These are phyloP conservation scores for Neocallimastix lanati DNA, from an alignment of 192 early-diverging fungal genomes.

Conservation along the genomic window DNA sequence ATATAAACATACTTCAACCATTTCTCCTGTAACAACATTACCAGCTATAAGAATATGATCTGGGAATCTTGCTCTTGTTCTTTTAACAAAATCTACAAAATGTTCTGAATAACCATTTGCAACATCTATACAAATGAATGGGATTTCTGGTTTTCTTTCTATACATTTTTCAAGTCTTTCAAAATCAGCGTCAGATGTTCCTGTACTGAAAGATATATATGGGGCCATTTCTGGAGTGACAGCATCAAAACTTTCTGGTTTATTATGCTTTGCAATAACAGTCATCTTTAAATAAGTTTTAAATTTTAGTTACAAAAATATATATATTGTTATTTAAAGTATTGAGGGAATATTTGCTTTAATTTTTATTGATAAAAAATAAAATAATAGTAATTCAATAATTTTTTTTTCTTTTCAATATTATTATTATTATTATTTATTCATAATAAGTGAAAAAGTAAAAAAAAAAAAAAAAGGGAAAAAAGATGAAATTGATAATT, in stretches of 20 bases:
- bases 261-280: not conserved
- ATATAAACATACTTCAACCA: not conserved
- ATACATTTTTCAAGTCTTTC: not conserved
- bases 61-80: not conserved
- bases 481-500: no score
- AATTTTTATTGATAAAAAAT: no score
- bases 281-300: not conserved
- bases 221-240: not conserved
- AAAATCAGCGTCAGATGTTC: not conserved
- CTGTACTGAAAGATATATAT: not conserved
- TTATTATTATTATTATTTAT: no score
- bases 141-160: not conserved
- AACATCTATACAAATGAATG: not conserved
- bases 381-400: no score
- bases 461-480: no score
- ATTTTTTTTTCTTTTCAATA: no score
- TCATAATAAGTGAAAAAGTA: no score
- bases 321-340: no score
- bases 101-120: slow-evolving; percentile 2
- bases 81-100: not conserved
- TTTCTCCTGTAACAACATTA: slow-evolving; percentile 1
- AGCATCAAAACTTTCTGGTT: not conserved
- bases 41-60: not conserved
- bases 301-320: no score
- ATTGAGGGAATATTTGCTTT: no score